A percentile compares a stretch with the other conserved stretches of the same genome.
phyloP scores from a whole-genome alignment of 345 rosid genomes.

The Conringia planisiliqua region DNA sequence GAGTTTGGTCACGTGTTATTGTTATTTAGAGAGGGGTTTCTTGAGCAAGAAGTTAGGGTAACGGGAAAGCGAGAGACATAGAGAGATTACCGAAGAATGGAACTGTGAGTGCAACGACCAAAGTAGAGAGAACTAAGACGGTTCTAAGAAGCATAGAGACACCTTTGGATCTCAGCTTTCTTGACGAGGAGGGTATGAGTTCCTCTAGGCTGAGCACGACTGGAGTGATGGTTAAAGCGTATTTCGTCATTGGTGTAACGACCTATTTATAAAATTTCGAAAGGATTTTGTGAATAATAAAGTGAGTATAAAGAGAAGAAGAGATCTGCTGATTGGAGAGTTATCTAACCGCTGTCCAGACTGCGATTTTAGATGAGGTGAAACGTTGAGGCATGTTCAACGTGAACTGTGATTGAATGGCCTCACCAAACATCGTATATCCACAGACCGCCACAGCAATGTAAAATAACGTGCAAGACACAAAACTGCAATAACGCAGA shows the following conservation, averaged over 20 bases:
- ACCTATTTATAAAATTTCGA: constrained; percentile 35
- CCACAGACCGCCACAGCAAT: constrained; percentile 59
- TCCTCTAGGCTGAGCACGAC: constrained; percentile 73
- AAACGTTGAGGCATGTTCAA: constrained; percentile 67
- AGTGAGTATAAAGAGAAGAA: neutral
- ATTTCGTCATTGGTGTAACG: constrained; percentile 69
- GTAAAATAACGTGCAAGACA: constrained; percentile 48
- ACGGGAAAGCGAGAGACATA: constrained; percentile 13
- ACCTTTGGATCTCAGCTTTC: constrained; percentile 34
- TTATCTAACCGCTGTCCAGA: constrained; percentile 61
- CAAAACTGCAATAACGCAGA: constrained; percentile 46
- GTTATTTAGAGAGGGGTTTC: neutral
- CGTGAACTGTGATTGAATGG: constrained; percentile 68
- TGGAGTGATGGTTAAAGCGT: constrained; percentile 65
- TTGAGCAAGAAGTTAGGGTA: constrained; percentile 39
- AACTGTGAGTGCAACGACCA: constrained; percentile 58
- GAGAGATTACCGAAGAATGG: constrained; percentile 76
- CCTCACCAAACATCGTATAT: constrained; percentile 67
- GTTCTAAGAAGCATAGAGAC: constrained; percentile 55
- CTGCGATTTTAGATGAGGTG: constrained; percentile 53
- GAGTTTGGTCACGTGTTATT: neutral
- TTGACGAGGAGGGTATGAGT: constrained; percentile 48
- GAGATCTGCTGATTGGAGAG: neutral
- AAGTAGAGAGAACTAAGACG: constrained; percentile 51
- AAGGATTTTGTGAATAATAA: neutral